Evolutionary conservation across 2,329 filamentous ascomycete species (phyloP).

Genomic region (Arthrobotrys musiformis): DNA sequence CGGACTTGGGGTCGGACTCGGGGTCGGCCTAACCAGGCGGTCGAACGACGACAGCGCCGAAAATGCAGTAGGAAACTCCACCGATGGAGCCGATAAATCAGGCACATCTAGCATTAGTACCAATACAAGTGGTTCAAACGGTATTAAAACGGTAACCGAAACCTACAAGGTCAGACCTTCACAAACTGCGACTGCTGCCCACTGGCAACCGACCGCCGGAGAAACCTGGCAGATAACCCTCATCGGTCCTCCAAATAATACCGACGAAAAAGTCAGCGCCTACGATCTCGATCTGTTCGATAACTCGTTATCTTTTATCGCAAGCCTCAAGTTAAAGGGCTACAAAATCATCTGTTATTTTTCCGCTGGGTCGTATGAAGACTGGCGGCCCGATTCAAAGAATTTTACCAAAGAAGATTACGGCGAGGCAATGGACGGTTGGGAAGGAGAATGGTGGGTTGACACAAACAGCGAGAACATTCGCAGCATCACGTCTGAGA

Average conservation of each 20-base stretch:
- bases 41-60: neutral
- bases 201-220: constrained; percentile 49
- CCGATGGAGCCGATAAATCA: neutral
- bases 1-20: constrained; percentile 31
- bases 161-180: constrained; percentile 37
- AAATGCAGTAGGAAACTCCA: neutral
- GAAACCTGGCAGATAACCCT: constrained; percentile 54
- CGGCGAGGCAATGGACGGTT: constrained; percentile 71
- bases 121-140: neutral
- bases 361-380: constrained; percentile 75
- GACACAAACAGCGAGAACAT: constrained; percentile 70
- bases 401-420: constrained; percentile 70
- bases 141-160: constrained; percentile 16
- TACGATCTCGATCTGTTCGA: constrained; percentile 71
- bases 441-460: constrained; percentile 76
- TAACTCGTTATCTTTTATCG: constrained; percentile 69
- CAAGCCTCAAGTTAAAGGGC: constrained; percentile 65
- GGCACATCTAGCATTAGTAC: neutral
- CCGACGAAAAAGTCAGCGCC: constrained; percentile 61
- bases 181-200: constrained; percentile 11
- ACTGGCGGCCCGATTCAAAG: constrained; percentile 70
- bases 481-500: constrained; percentile 72
- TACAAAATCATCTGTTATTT: constrained; percentile 76
- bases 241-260: constrained; percentile 60
- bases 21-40: constrained; percentile 34